These are phyloP conservation scores for Fusarium siculi DNA, from an alignment of 2,329 filamentous ascomycete species.

Conservation along the genomic window DNA sequence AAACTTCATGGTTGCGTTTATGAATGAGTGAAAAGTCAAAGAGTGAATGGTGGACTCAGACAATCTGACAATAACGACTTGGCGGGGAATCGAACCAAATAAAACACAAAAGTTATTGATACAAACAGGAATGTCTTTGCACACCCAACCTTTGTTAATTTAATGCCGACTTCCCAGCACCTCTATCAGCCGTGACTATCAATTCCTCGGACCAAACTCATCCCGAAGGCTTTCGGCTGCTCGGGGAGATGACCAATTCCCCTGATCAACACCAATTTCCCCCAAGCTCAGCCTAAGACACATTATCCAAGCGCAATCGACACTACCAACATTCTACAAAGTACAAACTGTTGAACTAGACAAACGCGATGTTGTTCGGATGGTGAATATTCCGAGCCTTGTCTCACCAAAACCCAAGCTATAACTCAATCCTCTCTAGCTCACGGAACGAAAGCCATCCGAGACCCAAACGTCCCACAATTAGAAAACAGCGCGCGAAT, in stretches of 20 bases:
- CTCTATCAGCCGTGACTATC: not conserved
- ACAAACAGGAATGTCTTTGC: not conserved
- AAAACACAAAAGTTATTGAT: not conserved
- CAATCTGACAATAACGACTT: not conserved
- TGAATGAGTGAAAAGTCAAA: constrained; percentile 16
- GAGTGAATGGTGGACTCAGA: not conserved
- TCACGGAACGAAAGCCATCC: constrained; percentile 16
- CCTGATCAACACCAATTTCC: not conserved
- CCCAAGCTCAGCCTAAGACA: not conserved
- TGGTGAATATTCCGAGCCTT: not conserved
- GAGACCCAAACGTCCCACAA: not conserved
- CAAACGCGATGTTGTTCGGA: not conserved
- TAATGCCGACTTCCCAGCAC: not conserved
- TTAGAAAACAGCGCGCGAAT: constrained; percentile 1
- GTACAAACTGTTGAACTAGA: not conserved
- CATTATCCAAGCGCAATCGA: not conserved
- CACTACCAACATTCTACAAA: not conserved
- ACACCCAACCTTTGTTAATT: not conserved
- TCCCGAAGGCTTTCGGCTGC: not conserved
- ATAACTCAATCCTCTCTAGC: constrained; percentile 6
- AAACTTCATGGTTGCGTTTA: constrained; percentile 30
- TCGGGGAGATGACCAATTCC: not conserved
- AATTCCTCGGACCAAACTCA: not conserved
- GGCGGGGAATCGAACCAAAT: not conserved
- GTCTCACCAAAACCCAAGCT: constrained; percentile 18